Evolutionary conservation across 208 protist species (phyloP).

Genomic region (Acanthamoeba lenticulata): DNA sequence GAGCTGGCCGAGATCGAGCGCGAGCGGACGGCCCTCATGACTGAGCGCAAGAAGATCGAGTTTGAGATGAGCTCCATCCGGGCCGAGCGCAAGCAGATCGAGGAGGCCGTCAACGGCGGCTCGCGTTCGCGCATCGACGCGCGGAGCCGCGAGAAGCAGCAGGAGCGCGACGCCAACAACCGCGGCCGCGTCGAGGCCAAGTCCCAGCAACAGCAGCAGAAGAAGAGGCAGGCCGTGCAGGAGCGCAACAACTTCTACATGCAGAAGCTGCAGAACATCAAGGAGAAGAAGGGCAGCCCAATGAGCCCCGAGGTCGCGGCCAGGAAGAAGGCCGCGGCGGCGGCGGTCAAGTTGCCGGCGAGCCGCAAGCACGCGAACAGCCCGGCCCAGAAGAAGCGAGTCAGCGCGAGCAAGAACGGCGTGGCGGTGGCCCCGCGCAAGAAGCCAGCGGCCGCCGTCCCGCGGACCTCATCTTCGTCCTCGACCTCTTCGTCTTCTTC

Average conservation of each 20-base stretch:
- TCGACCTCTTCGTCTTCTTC: background rate
- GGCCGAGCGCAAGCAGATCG: conserved; percentile 27
- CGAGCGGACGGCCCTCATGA: background rate
- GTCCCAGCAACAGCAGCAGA: too few species aligned
- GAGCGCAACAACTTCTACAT: conserved; percentile 45
- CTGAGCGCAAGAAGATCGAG: conserved; percentile 15
- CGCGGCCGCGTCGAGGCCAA: background rate
- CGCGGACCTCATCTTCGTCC: background rate
- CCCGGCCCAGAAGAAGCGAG: background rate
- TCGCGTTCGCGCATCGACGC: background rate
- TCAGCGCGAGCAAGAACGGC: background rate
- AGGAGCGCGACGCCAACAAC: conserved; percentile 3
- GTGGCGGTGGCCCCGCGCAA: background rate
- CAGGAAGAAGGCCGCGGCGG: background rate
- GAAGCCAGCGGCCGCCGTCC: background rate
- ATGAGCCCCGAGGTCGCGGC: too few species aligned
- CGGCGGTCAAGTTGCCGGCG: background rate
- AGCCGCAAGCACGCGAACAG: too few species aligned
- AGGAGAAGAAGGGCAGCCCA: conserved; percentile 54
- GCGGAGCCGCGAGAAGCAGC: conserved; percentile 36
- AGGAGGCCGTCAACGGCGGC: too few species aligned
- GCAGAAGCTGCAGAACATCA: conserved; percentile 47
- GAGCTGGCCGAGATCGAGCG: background rate
- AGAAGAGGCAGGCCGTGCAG: background rate
- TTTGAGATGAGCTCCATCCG: conserved; percentile 28